Evolutionary conservation across 495 filamentous ascomycete genomes (phyloP).

Genomic region (Tuber umbilicatum): DNA sequence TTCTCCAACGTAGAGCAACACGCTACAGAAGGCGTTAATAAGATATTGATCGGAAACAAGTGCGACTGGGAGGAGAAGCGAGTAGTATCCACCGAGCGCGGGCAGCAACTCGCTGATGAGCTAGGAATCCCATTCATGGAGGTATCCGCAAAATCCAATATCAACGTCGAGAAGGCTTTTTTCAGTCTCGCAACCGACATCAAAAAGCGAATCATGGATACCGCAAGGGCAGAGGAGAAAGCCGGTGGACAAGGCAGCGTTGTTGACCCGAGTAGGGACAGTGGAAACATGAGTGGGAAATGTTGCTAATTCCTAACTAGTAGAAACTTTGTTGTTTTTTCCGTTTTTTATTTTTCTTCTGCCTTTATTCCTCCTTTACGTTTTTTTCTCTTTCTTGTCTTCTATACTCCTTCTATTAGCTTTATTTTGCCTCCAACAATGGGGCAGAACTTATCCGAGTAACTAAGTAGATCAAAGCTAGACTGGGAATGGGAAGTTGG

Average conservation of each 20-base stretch:
- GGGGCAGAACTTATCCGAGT: neutral
- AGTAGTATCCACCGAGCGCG: conserved; percentile 82
- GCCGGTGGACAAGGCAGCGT: conserved; percentile 63
- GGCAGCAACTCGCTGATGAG: conserved; percentile 89
- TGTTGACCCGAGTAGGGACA: conserved; percentile 56
- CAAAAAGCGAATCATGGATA: conserved; percentile 91
- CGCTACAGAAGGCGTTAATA: conserved; percentile 98
- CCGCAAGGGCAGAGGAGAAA: conserved; percentile 68
- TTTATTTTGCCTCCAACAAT: neutral
- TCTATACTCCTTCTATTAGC: neutral
- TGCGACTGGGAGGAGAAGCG: conserved; percentile 99
- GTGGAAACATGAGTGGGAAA: conserved; percentile 62
- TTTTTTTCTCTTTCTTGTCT: neutral
- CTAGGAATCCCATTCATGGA: conserved; percentile 98
- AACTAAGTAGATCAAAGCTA: neutral
- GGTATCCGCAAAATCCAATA: conserved; percentile 96
- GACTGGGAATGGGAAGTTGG: neutral
- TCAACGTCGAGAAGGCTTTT: conserved; percentile 99
- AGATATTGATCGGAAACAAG: conserved; percentile 99
- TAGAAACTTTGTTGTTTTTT: neutral
- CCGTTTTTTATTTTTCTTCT: neutral
- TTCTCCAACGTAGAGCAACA: conserved; percentile 99
- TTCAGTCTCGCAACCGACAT: conserved; percentile 92
- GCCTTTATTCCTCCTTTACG: neutral
- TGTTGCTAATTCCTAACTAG: conserved; percentile 62